phyloP scores from a whole-genome alignment of 768 basidiomycete genomes.

The Pholiota conissans region DNA sequence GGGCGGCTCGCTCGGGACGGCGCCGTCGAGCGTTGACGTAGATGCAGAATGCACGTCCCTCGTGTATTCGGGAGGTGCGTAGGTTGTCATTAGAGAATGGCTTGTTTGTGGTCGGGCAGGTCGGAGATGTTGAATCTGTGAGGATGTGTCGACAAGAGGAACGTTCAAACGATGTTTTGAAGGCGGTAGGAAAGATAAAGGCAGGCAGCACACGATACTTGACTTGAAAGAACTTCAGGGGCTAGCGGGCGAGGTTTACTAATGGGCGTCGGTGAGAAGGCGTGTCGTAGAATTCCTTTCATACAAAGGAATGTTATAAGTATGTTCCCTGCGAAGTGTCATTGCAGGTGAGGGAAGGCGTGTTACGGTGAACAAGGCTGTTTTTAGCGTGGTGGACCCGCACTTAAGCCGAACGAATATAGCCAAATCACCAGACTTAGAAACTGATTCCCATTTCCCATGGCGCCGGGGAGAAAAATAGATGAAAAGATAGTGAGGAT shows the following conservation, averaged over 20 bases:
- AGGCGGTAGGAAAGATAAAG: neutral
- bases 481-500: neutral
- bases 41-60: neutral
- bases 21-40: neutral
- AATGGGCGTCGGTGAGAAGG: constrained; percentile 1
- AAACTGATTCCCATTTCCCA: neutral
- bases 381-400: neutral
- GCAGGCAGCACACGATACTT: neutral
- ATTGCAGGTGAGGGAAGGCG: constrained; percentile 4
- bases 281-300: neutral
- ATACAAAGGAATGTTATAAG: constrained; percentile 1
- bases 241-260: neutral
- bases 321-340: neutral
- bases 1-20: constrained; percentile 17
- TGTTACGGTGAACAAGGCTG: constrained; percentile 1
- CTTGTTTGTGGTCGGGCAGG: neutral
- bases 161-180: neutral
- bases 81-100: neutral
- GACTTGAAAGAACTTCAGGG: neutral
- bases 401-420: constrained; percentile 2
- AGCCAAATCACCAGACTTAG: neutral
- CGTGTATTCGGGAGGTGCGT: neutral
- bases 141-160: neutral
- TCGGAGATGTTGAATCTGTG: neutral
- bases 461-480: neutral